A percentile compares a stretch with the other conserved stretches of the same genome.
phyloP scores from a whole-genome alignment of 805 yeast species.

The Suhomyces vadensis region DNA sequence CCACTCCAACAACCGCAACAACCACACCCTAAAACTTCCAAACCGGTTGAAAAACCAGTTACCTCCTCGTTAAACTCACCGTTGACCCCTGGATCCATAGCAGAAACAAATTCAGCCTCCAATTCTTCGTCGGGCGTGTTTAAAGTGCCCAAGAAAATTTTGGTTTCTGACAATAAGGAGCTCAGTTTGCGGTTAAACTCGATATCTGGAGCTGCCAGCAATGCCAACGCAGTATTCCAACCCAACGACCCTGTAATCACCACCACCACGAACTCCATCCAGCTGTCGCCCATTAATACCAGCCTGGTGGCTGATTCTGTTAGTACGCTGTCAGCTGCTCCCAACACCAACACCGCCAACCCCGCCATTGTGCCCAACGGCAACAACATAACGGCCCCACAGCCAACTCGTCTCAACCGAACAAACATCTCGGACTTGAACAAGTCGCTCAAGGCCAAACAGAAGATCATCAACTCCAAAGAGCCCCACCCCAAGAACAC shows the following conservation, averaged over 20 bases:
- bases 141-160: slow-evolving; percentile 16
- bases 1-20: neutral
- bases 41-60: neutral
- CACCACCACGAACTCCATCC: neutral
- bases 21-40: neutral
- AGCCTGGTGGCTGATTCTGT: neutral
- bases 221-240: neutral
- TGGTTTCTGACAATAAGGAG: slow-evolving; percentile 14
- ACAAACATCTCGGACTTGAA: slow-evolving; percentile 41
- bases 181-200: slow-evolving; percentile 7
- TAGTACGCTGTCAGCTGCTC: neutral
- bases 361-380: neutral
- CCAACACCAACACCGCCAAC: slow-evolving; percentile 1
- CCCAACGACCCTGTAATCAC: neutral
- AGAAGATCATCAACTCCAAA: slow-evolving; percentile 36
- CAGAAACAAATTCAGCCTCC: neutral
- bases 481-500: slow-evolving; percentile 40
- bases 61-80: neutral
- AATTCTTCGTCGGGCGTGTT: slow-evolving; percentile 12
- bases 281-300: neutral
- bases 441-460: slow-evolving; percentile 45
- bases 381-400: neutral
- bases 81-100: neutral
- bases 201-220: neutral
- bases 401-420: slow-evolving; percentile 20